Evolutionary conservation across 176 grass and related monocot genomes (phyloP), one percentile per base, ranked within the genome.

Genomic region (Triticum urartu): DNA sequence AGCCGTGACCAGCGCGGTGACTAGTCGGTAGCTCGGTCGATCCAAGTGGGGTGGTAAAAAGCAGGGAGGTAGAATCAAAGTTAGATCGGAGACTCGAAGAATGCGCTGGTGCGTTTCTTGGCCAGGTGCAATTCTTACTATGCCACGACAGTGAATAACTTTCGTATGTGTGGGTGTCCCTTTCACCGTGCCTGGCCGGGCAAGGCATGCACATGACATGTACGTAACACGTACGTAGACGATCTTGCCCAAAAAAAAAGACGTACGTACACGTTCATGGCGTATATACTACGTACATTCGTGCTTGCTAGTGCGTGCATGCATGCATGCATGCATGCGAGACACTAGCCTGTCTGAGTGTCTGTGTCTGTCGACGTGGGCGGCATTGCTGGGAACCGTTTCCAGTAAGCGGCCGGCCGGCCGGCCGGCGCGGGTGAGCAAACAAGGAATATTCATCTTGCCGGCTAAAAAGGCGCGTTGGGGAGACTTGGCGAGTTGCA

Each of bases 21-120:
- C 1, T 52, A 52, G 4, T 48, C 12, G 45, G 43, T 52, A 14
- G 48, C 4, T 69, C 0, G 4, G 14, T 63, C 7, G 5, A 59
- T 36, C 18, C 38, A 62, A 82, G 81, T 87, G 85, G 89, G 81
- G 18, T 33, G 85, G 85, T 84, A 84, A 84, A 87, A 84, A 79
- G 33, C 33, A 36, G 78, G 14, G 68, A 20, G 13, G 17, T 18
- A 28, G 50, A 78, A 36, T 21, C 18, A 69, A 68, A 82, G 80
- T 79, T 73, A 24, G 72, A 81, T 28, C 25, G 18, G 30, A 39
- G 72, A 83, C 43, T 73, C 35, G 42, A 62, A n/a, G 58, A 61
- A 18, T 58, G 67, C 83, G 75, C 32, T 75, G 59, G 85, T 87
- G 80, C 84, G 74, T 62, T 67, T 84, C 42, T 17, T 77, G 58